Conservation (phyloP, 164 flowering plant species). For the Kalanchoe fedtschenkoi region DNA sequence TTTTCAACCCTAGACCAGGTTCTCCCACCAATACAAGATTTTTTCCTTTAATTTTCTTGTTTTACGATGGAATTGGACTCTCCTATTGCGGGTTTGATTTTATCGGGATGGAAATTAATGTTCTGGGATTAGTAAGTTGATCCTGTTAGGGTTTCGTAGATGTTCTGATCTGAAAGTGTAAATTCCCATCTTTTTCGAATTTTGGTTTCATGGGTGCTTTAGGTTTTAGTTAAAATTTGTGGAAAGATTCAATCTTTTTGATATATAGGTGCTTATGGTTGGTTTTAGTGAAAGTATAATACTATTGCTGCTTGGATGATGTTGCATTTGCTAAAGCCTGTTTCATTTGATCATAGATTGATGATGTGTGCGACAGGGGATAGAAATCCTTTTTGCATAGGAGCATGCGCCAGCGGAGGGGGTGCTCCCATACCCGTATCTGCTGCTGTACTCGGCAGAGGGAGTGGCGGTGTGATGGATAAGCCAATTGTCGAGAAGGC, state of each 20-base stretch:
- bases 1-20: constrained; percentile 50
- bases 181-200: too few species aligned
- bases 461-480: constrained; percentile 58
- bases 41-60: not conserved
- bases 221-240: too few species aligned
- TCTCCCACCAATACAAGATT: constrained; percentile 7
- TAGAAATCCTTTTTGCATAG: constrained; percentile 26
- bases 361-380: constrained; percentile 31
- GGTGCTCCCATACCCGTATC: constrained; percentile 22
- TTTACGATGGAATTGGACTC: not conserved
- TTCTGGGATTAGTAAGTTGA: too few species aligned
- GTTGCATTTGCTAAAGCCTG: not conserved
- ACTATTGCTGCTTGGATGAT: not conserved
- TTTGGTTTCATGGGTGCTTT: too few species aligned
- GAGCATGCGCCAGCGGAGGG: constrained; percentile 29
- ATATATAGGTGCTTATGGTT: too few species aligned
- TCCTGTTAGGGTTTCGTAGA: too few species aligned
- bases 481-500: constrained; percentile 55
- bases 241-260: too few species aligned
- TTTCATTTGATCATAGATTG: constrained; percentile 9
- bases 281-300: not conserved
- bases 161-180: too few species aligned
- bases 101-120: too few species aligned
- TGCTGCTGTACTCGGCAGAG: constrained; percentile 42
- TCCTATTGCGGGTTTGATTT: not conserved